phyloP scores from a whole-genome alignment of 139 green algal species.

The Closterium sp. region DNA sequence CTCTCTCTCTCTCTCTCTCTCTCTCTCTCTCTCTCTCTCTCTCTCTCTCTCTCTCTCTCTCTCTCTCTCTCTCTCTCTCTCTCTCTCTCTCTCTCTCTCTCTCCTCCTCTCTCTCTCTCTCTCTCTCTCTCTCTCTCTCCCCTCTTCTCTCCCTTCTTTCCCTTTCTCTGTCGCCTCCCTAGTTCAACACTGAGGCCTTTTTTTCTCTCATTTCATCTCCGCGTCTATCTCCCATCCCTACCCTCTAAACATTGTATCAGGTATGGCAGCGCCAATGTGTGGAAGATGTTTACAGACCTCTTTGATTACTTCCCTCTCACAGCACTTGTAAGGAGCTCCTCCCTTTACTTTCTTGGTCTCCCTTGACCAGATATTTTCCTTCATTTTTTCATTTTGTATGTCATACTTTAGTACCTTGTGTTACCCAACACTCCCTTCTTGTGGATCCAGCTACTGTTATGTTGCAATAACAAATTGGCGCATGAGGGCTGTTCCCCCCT shows the following conservation, averaged over 20 bases:
- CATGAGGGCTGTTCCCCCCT: background rate
- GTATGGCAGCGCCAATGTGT: slow-evolving; percentile 97
- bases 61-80: background rate
- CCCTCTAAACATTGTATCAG: background rate
- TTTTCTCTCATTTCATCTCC: background rate
- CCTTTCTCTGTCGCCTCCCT: background rate
- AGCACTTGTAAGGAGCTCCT: slow-evolving; percentile 68
- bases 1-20: background rate
- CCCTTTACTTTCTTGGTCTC: background rate
- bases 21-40: background rate
- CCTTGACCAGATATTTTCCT: background rate
- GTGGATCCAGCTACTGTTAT: too few relatives aligned
- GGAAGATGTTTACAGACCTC: slow-evolving; percentile 97
- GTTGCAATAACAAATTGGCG: background rate
- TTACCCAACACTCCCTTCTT: background rate
- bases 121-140: background rate
- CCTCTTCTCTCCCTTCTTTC: too few relatives aligned
- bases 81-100: background rate
- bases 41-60: too few relatives aligned
- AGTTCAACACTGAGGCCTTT: background rate
- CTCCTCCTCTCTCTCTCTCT: background rate
- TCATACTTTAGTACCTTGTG: background rate
- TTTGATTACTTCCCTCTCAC: slow-evolving; percentile 99
- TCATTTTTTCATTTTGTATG: background rate
- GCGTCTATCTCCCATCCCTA: background rate